A percentile compares a stretch with the other conserved stretches of the same genome.
Conservation (phyloP, 2,329 filamentous ascomycete genomes). For the Ceratocystis diversiconidia region DNA sequence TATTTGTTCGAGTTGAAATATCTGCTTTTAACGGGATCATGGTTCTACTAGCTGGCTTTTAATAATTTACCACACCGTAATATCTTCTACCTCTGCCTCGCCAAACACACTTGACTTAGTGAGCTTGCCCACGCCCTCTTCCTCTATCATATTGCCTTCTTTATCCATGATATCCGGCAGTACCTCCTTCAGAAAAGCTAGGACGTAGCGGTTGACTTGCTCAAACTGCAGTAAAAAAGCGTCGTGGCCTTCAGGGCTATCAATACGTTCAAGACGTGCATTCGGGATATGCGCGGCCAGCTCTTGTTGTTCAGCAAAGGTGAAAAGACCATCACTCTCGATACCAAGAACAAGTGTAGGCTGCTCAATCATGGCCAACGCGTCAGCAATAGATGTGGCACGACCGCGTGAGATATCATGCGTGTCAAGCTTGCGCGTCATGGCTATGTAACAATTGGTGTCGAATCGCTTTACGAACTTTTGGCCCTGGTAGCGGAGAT, state of each 20-base stretch:
- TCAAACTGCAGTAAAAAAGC: conserved; percentile 94
- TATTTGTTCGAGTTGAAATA: no score
- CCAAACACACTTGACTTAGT: conserved; percentile 87
- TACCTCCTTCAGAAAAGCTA: conserved; percentile 68
- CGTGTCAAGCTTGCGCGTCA: conserved; percentile 93
- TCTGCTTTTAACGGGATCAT: neutral
- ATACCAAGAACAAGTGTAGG: conserved; percentile 86
- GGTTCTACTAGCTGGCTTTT: neutral
- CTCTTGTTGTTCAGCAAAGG: conserved; percentile 91
- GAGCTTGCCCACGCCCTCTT: conserved; percentile 43
- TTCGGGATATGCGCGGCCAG: conserved; percentile 69
- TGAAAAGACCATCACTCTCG: conserved; percentile 89
- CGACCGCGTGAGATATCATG: conserved; percentile 83
- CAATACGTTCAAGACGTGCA: conserved; percentile 68
- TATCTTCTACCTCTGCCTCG: conserved; percentile 90
- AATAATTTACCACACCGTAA: conserved; percentile 63
- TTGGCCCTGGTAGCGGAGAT: conserved; percentile 85
- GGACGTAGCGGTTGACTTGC: conserved; percentile 80
- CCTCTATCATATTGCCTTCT: conserved; percentile 34
- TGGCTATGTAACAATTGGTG: conserved; percentile 97
- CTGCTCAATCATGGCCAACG: conserved; percentile 70
- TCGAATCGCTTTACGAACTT: conserved; percentile 98
- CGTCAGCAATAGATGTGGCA: conserved; percentile 51
- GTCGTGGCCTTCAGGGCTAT: conserved; percentile 90
- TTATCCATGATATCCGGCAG: conserved; percentile 77